Conservation (phyloP, 768 basidiomycete species). For the Postia placenta region DNA sequence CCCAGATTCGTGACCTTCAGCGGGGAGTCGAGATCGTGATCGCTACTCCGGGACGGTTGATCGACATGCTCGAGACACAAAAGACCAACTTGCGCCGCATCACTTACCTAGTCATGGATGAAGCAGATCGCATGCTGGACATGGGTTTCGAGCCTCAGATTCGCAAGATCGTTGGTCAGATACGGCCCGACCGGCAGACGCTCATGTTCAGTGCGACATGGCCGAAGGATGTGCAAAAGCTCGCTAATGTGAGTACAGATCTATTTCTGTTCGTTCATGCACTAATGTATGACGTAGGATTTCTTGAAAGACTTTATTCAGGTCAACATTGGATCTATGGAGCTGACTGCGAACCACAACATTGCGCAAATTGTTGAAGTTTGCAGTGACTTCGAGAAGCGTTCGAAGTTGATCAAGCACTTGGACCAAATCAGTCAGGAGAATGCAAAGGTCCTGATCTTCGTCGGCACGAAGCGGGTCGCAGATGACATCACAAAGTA, state of each 20-base stretch:
- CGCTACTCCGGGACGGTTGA: conserved; percentile 99
- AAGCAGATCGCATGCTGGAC: conserved; percentile 99
- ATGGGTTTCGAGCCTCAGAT: conserved; percentile 99
- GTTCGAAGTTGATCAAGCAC: conserved; percentile 92
- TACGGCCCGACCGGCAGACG: conserved; percentile 97
- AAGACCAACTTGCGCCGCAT: conserved; percentile 96
- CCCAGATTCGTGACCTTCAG: conserved; percentile 95
- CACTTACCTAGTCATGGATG: conserved; percentile 98
- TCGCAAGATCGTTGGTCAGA: conserved; percentile 94
- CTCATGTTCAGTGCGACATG: conserved; percentile 99
- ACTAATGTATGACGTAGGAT: conserved; percentile 47
- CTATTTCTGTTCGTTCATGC: not conserved
- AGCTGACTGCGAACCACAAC: conserved; percentile 96
- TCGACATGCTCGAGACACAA: conserved; percentile 96
- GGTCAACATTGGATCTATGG: conserved; percentile 98
- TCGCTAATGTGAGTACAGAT: conserved; percentile 63
- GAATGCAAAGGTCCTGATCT: conserved; percentile 98
- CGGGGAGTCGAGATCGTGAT: conserved; percentile 97
- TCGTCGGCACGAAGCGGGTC: conserved; percentile 95
- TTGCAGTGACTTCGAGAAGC: conserved; percentile 96
- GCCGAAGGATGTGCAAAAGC: conserved; percentile 99
- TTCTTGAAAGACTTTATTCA: conserved; percentile 96
- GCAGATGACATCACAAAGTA: conserved; percentile 99
- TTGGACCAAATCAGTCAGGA: conserved; percentile 94
- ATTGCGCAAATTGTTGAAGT: conserved; percentile 95